Evolutionary conservation across 208 protist species (phyloP).

Genomic region (Zelonia costaricensis): DNA sequence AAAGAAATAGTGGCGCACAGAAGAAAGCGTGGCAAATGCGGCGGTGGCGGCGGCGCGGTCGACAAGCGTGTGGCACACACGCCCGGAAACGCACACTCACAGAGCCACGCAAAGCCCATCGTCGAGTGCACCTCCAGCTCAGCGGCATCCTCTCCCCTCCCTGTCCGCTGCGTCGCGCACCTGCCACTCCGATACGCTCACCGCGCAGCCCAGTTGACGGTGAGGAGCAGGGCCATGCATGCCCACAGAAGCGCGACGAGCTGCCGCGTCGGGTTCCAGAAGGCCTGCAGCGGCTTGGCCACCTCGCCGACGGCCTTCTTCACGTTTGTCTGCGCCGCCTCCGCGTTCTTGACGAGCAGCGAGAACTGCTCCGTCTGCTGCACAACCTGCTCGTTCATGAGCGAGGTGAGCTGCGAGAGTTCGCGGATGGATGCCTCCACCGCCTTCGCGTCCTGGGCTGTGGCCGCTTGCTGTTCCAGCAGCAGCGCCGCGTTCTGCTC

Average conservation of each 20-base stretch:
- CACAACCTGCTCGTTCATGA: conserved; percentile 83
- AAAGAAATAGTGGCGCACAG: no score
- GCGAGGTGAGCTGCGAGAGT: conserved; percentile 83
- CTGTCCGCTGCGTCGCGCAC: no score
- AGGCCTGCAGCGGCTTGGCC: conserved; percentile 40
- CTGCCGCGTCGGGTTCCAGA: conserved; percentile 81
- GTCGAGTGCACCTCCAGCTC: no score
- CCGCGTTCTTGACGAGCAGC: conserved; percentile 74
- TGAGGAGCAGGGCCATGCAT: conserved; percentile 53
- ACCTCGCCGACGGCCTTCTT: conserved; percentile 69
- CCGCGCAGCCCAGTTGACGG: conserved; percentile 48
- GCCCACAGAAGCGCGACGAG: conserved; percentile 78
- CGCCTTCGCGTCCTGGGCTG: conserved; percentile 62
- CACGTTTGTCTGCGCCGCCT: conserved; percentile 56
- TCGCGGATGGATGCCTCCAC: conserved; percentile 81
- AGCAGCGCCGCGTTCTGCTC: conserved; percentile 49
- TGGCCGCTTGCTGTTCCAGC: conserved; percentile 52
- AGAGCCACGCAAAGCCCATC: no score
- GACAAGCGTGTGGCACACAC: no score
- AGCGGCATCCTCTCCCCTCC: no score
- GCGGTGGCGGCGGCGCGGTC: no score
- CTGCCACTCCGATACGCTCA: no score
- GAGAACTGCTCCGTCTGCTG: conserved; percentile 87
- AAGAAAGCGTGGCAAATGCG: background rate
- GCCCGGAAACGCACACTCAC: no score